These are phyloP conservation scores for Oryza punctata DNA, from an alignment of 176 grass and related monocot genomes.

Conservation along the genomic window DNA sequence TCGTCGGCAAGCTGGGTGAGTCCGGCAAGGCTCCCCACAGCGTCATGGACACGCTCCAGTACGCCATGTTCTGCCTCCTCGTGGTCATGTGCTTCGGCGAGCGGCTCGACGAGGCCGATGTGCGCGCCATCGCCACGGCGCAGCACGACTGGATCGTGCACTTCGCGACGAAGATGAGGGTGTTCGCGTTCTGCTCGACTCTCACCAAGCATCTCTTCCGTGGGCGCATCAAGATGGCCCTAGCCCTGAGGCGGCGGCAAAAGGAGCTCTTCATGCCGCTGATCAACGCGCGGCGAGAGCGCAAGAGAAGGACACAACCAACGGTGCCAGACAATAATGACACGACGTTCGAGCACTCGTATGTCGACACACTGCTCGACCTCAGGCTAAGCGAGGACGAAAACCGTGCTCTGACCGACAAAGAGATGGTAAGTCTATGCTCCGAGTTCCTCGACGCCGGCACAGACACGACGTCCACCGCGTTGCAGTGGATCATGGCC, in stretches of 20 bases:
- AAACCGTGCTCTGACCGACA: constrained; percentile 39
- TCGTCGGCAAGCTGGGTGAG: constrained; percentile 32
- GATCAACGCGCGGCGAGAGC: constrained; percentile 46
- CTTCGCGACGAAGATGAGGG: not conserved
- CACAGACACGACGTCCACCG: constrained; percentile 70
- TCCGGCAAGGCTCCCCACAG: not conserved
- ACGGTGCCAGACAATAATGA: not conserved
- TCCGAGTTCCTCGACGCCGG: constrained; percentile 70
- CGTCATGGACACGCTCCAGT: constrained; percentile 50
- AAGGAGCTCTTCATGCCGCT: constrained; percentile 43
- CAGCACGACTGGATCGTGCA: constrained; percentile 35
- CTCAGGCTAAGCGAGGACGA: constrained; percentile 51
- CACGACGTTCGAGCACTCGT: constrained; percentile 52
- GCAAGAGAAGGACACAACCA: not conserved
- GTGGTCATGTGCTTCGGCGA: constrained; percentile 78
- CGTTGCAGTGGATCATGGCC: constrained; percentile 82
- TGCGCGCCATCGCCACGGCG: constrained; percentile 29
- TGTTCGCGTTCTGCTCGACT: constrained; percentile 43
- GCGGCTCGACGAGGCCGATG: constrained; percentile 50
- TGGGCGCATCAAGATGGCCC: not conserved
- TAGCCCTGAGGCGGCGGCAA: not conserved
- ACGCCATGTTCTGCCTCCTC: constrained; percentile 67
- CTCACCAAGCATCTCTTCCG: constrained; percentile 50
- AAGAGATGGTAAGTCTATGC: constrained; percentile 50
- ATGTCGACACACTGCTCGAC: constrained; percentile 72